Evolutionary conservation across 495 filamentous ascomycete genomes (phyloP).

Genomic region (Neurospora sp.): DNA sequence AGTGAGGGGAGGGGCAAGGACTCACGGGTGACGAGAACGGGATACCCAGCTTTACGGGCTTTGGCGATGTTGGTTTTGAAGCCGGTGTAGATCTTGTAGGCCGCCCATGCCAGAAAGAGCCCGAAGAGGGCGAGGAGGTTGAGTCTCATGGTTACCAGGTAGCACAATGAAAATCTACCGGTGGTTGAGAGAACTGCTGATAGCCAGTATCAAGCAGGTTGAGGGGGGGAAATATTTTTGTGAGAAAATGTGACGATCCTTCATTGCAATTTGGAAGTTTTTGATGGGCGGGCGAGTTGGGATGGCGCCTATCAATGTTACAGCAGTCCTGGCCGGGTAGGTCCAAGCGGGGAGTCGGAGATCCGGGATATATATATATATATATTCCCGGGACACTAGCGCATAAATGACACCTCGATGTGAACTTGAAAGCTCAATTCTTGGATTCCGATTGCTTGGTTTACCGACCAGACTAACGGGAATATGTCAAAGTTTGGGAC

Average conservation of each 20-base stretch:
- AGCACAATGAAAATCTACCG: not conserved
- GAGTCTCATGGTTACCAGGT: not conserved
- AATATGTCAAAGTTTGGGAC: not conserved
- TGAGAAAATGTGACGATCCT: not conserved
- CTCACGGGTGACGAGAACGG: constrained; percentile 36
- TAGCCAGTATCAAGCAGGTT: not conserved
- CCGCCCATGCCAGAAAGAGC: not conserved
- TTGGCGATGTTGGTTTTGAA: constrained; percentile 30
- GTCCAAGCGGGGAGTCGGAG: not conserved
- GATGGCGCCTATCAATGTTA: not conserved
- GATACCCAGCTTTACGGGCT: constrained; percentile 35
- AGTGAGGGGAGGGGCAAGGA: no score
- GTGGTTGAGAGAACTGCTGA: not conserved
- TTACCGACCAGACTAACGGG: not conserved
- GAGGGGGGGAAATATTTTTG: not conserved
- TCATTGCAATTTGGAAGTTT: not conserved
- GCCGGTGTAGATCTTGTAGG: constrained; percentile 18
- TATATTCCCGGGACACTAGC: not conserved
- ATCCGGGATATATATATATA: no score
- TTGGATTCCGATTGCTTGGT: not conserved
- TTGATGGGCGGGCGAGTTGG: not conserved
- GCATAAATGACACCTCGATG: not conserved
- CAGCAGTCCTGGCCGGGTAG: not conserved
- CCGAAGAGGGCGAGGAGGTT: constrained; percentile 8
- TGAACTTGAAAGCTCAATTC: not conserved